phyloP scores from a whole-genome alignment of 805 yeast species.

The Lipomyces starkeyi region DNA sequence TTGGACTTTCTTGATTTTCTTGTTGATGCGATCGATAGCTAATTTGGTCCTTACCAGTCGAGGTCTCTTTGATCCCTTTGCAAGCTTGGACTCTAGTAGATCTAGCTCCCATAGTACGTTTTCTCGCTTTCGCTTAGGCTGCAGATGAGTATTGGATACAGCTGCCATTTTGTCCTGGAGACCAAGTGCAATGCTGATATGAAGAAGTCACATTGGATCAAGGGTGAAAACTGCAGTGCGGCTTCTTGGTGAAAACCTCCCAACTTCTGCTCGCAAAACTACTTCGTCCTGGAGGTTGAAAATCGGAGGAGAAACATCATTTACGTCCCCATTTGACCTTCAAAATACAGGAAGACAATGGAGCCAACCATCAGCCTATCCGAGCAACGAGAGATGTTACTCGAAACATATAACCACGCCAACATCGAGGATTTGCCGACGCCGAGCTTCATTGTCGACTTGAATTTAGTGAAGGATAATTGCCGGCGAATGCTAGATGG shows the following conservation, averaged over 20 bases:
- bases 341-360: not conserved
- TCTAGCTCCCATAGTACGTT: constrained; percentile 49
- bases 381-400: constrained; percentile 6
- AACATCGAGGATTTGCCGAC: constrained; percentile 58
- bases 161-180: constrained; percentile 5
- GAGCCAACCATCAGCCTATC: not conserved
- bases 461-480: constrained; percentile 51
- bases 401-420: constrained; percentile 48
- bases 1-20: constrained; percentile 3
- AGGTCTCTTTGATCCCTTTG: constrained; percentile 36
- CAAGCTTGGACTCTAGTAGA: constrained; percentile 46
- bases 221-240: too few species aligned
- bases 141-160: not conserved
- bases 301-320: not conserved
- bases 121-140: constrained; percentile 39
- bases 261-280: too few species aligned
- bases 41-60: constrained; percentile 44
- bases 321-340: not conserved
- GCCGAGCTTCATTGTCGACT: constrained; percentile 62
- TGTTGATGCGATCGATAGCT: constrained; percentile 36
- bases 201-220: too few species aligned
- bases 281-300: too few species aligned
- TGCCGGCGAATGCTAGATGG: constrained; percentile 57
- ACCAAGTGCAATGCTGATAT: not conserved
- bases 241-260: too few species aligned